Evolutionary conservation across 2,329 filamentous ascomycete genomes (phyloP), one percentile per base, ranked within the genome.

Genomic region (Diaporthe nobilis): DNA sequence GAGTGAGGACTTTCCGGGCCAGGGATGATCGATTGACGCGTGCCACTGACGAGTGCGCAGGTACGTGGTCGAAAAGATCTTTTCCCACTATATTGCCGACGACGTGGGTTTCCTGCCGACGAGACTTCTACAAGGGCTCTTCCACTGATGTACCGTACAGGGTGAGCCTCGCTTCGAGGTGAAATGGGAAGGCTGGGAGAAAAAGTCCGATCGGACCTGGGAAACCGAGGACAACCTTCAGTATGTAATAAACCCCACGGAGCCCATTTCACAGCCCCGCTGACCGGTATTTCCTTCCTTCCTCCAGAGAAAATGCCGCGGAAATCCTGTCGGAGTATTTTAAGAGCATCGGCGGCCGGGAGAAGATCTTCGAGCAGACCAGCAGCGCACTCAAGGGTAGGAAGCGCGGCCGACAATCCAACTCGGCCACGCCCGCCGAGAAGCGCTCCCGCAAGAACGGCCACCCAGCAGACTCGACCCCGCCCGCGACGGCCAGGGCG

Each of bases 171-270:
- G 88, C 63, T 95, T 93, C 80, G 88, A 93, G 71, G 93, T 97
- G 49, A 95, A 96, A 80, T 97, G 94, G 94, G 91, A 94, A 78
- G 94, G 94, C 4, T 97, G 93, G 77, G 90, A 94, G 0, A 90
- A 92, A 77, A 91, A 92, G 77, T 83, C 86, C 0, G 94, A 97
- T 78, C 85, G 90, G 80, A 97, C 94, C 0, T 96, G 94, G 94
- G 94, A 97, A 81, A 92, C 93, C 0, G 92, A 94, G 79, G 90
- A 91, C 15, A 96, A 95, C 79, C 85, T 95, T 76, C 84, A 79
- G 90, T 92, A 83, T 76, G 88, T 53, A n/a, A 49, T 28, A 28
- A 34, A 34, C 55, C 28, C 53, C 51, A 73, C 15, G 44, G 22
- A 55, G 17, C 49, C 58, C 17, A 20, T 25, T 20, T 58, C 28